phyloP scores from a whole-genome alignment of 345 rosid genomes.

The Eucalyptus sp. region DNA sequence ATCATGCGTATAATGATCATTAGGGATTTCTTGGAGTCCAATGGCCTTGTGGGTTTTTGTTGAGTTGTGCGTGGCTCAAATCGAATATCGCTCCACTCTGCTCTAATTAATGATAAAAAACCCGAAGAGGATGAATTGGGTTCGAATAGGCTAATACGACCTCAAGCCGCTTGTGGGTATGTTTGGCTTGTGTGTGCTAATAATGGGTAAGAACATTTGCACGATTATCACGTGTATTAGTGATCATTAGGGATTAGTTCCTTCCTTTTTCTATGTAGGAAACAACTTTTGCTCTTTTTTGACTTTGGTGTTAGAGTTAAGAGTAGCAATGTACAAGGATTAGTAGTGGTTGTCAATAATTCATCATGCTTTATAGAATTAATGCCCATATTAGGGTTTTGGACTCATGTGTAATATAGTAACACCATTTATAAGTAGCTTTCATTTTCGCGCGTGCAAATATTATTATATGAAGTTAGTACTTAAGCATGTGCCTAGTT shows the following conservation, averaged over 20 bases:
- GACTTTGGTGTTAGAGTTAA: not conserved
- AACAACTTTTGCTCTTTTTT: not conserved
- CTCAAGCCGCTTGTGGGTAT: not conserved
- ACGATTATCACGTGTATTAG: not conserved
- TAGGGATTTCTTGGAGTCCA: not conserved
- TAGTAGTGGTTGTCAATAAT: not conserved
- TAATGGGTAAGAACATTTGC: not conserved
- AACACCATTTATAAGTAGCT: not conserved
- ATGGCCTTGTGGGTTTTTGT: not conserved
- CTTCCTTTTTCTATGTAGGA: not conserved
- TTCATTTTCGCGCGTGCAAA: not conserved
- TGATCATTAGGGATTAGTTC: not conserved
- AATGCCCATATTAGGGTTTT: not conserved
- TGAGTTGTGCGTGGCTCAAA: not conserved
- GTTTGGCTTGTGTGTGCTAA: not conserved
- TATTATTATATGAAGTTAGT: not conserved
- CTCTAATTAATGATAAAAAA: not conserved
- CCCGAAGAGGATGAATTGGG: not conserved
- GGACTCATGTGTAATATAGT: not conserved
- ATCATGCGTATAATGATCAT: not conserved
- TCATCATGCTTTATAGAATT: not conserved
- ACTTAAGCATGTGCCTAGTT: not conserved
- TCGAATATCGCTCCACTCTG: not conserved
- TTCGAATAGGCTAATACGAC: not conserved
- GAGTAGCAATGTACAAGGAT: not conserved